Evolutionary conservation across 805 yeast genomes (phyloP).

Genomic region (Torulaspora maleeae): DNA sequence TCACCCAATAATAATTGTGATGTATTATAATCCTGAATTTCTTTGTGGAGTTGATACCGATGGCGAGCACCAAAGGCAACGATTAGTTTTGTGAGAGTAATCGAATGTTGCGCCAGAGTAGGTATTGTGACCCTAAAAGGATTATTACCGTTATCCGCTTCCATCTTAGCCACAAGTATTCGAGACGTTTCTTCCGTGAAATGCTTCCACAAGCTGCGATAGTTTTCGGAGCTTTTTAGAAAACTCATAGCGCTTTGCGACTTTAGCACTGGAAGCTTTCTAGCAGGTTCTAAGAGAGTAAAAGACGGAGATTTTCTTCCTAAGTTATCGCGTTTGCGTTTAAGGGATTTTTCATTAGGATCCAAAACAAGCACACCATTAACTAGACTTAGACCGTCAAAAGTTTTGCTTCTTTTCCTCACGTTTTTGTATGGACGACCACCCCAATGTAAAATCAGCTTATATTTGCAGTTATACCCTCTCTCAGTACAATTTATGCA

Average conservation of each 20-base stretch:
- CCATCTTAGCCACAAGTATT: conserved; percentile 62
- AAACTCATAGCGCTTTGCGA: neutral
- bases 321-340: neutral
- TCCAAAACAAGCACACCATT: neutral
- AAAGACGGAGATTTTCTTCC: neutral
- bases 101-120: conserved; percentile 57
- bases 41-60: conserved; percentile 23
- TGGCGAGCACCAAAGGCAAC: conserved; percentile 49
- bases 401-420: conserved; percentile 1
- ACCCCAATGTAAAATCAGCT: conserved; percentile 61
- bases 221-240: conserved; percentile 24
- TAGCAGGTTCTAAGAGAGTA: neutral
- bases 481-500: conserved; percentile 54
- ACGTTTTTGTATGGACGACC: conserved; percentile 15
- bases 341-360: neutral
- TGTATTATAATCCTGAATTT: conserved; percentile 1
- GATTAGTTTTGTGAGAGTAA: conserved; percentile 50
- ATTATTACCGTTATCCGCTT: conserved; percentile 48
- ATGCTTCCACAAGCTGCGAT: conserved; percentile 57
- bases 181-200: conserved; percentile 58
- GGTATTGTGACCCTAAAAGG: conserved; percentile 67
- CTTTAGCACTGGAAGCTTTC: neutral
- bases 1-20: conserved; percentile 1
- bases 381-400: neutral
- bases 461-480: conserved; percentile 52